These are phyloP conservation scores for Lichtheimia corymbifera DNA, from an alignment of 371 early-diverging fungal species.

Conservation along the genomic window DNA sequence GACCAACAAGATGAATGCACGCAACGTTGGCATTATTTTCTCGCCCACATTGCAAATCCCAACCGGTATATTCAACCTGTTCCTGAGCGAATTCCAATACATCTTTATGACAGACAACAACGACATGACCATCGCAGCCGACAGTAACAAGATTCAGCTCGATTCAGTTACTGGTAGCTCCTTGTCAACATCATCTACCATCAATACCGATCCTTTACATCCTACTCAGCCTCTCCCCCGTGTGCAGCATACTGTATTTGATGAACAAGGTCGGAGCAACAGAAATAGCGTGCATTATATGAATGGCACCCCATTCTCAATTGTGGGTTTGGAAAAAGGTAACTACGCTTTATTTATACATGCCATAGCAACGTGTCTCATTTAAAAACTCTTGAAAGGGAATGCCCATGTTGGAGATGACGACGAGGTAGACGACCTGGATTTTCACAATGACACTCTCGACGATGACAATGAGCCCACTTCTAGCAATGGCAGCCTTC, in stretches of 20 bases:
- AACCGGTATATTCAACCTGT: constrained; percentile 82
- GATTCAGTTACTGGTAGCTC: background rate
- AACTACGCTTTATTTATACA: background rate
- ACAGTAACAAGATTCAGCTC: background rate
- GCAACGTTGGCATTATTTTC: constrained; percentile 94
- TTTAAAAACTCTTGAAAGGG: background rate
- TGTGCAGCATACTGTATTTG: background rate
- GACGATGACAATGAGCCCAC: constrained; percentile 4
- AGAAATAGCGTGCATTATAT: constrained; percentile 52
- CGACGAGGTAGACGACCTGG: constrained; percentile 14
- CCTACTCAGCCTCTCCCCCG: constrained; percentile 12
- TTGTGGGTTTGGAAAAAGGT: constrained; percentile 43
- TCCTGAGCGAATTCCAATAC: constrained; percentile 86
- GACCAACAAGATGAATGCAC: constrained; percentile 91
- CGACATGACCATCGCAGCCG: background rate
- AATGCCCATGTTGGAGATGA: constrained; percentile 16
- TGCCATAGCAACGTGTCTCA: background rate
- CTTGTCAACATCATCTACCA: background rate
- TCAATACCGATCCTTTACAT: background rate
- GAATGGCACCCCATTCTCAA: constrained; percentile 42
- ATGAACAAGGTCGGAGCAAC: constrained; percentile 24
- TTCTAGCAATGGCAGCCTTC: background rate
- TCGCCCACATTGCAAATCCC: constrained; percentile 93
- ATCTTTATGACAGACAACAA: constrained; percentile 77
- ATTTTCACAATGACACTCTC: constrained; percentile 1